Evolutionary conservation across 352 stramenopile species (phyloP), one percentile per base, ranked within the genome.

Genomic region (Thalassiosira livingstoniorum): DNA sequence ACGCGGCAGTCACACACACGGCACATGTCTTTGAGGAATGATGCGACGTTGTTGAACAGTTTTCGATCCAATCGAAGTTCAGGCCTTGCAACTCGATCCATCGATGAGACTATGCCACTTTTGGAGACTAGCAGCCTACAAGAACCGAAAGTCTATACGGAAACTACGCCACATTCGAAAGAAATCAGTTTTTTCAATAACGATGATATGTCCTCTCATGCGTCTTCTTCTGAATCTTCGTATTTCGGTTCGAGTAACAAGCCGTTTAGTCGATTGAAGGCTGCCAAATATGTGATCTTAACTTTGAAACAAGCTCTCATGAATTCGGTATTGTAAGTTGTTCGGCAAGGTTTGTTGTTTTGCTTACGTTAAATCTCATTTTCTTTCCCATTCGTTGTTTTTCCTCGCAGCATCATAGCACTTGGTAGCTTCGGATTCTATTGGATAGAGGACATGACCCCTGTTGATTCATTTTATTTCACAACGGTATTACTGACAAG

Each of bases 241-340:
- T 11, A 25, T 35, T 39, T 72, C 13, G 53, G 82, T 57, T 68
- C 70, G 39, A 72, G n/a, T 55, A n/a, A n/a, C n/a, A 88, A 85
- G 72, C 75, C 76, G 31, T 82, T 85, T 76, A 84, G 64, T 45
- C 57, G 69, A 31, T 63, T 91, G 2, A 93, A 91, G 64, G 86
- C 89, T 42, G 88, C 85, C 15, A 93, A 92, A 78, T 94, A 95
- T 70, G 83, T 93, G 1, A 87, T 95, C 21, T 72, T 93, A 37
- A 95, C 91, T 25, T 74, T 95, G 51, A 85, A 89, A 32, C 75
- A 92, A 64, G 91, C 91, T 29, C 69, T 94, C 11, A 64, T 87
- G 2, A 95, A 95, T 63, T 95, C 91, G n/a, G 55, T 92, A 31
- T 80, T 93, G n/a, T n/a, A n/a, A n/a, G n/a, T n/a, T n/a, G n/a